phyloP scores from a whole-genome alignment of 2,329 filamentous ascomycete species.

The Colletotrichum sp. region DNA sequence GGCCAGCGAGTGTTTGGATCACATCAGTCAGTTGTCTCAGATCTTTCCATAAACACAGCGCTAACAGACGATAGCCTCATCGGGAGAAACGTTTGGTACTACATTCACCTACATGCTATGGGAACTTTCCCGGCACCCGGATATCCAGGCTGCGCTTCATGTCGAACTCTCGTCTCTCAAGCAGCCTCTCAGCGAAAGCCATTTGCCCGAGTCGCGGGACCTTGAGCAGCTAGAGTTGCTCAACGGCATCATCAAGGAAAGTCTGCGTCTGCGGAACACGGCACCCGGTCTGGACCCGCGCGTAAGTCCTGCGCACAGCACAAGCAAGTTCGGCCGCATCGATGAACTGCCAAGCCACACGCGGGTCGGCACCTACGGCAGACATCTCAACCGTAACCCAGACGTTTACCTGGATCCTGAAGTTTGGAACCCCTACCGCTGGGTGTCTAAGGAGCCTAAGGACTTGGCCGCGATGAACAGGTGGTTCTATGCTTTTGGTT shows the following conservation, averaged over 20 bases:
- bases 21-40: neutral
- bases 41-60: fast-evolving
- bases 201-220: neutral
- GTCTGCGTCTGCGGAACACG: neutral
- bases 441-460: neutral
- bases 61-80: neutral
- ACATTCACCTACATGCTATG: neutral
- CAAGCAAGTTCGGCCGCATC: neutral
- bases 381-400: neutral
- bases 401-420: neutral
- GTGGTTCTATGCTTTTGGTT: neutral
- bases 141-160: neutral
- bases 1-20: neutral
- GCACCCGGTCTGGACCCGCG: neutral
- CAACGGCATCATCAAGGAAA: neutral
- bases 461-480: neutral
- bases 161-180: neutral
- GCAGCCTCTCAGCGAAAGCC: neutral
- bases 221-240: neutral
- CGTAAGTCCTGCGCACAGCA: neutral
- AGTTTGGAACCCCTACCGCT: neutral
- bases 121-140: neutral
- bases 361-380: neutral
- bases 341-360: neutral
- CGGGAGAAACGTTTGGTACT: neutral